Base-by-base conservation (phyloP, 2,329 filamentous ascomycete genomes). In the Verruconis gallopava region DNA sequence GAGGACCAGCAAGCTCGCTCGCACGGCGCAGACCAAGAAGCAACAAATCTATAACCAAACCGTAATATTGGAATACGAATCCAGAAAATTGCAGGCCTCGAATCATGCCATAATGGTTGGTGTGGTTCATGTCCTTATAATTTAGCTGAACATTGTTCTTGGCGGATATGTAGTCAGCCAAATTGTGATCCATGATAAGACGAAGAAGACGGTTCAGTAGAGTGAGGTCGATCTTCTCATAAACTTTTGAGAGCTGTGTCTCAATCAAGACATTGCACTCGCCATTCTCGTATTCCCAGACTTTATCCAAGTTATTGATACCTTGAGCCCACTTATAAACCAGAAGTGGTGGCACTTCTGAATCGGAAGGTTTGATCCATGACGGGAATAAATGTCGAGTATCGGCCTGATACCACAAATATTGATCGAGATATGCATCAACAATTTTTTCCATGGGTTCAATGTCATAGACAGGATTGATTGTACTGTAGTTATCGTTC, bases 101-200 rank as follows among this genome's bases (percentile, higher is more conserved):
- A 54, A 98, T 95, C 81, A 98, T 83, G 51, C 91, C 91, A 57
- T 96, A 98, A 57, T 85, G 93, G 65, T 98, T 98, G 57, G 93
- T 91, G 56, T 98, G 91, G 57, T 95, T 96, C 91, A 98, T 98
- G 54, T 98, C 91, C 68, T 98, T 98, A 71, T 98, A 98, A 48
- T 93, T 95, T 48, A 98, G 74, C 59, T 95, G 89, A 11, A 98
- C 91, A 56, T 98, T 98, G 70, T 98, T 98, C 75, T 98, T 98
- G 28, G 89, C 86, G 1, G 89, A 95, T 56, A 98, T 98, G 64
- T 98, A 98, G 61, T 98, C 93, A 4, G 91, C 91, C 65, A 98
- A 65, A 60, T 98, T 98, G 71, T 98, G 91, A 54, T 98, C 93
- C 93, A 98, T 98, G 59, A 98, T 95, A 50, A 98, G 66, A 37